phyloP scores from a whole-genome alignment of 1,139 yeast species.

The Wickerhamomyces sp. region DNA sequence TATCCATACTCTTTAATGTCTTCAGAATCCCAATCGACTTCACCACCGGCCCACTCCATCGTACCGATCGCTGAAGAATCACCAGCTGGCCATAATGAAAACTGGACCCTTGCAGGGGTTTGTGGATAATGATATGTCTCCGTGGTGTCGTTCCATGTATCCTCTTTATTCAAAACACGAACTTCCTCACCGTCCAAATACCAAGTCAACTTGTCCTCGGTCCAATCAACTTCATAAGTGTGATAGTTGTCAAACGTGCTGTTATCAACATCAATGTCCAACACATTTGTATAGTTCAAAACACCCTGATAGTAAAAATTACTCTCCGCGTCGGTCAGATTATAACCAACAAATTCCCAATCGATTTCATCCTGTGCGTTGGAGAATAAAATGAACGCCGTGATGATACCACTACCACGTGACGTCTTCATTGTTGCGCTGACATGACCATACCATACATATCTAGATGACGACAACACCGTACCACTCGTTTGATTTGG shows the following conservation, averaged over 20 bases:
- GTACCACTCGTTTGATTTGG: slow-evolving; percentile 75
- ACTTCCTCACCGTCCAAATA: slow-evolving; percentile 61
- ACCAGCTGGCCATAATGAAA: slow-evolving; percentile 95
- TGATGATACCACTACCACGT: slow-evolving; percentile 72
- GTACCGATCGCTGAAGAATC: slow-evolving; percentile 67
- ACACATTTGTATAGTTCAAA: slow-evolving; percentile 60
- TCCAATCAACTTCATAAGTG: slow-evolving; percentile 80
- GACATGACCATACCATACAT: slow-evolving; percentile 84
- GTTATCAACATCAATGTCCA: slow-evolving; percentile 38
- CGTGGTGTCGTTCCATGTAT: slow-evolving; percentile 64
- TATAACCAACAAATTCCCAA: slow-evolving; percentile 77
- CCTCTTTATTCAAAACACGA: slow-evolving; percentile 60
- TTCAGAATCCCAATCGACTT: slow-evolving; percentile 70
- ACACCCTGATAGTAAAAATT: slow-evolving; percentile 77
- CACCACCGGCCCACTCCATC: slow-evolving; percentile 92
- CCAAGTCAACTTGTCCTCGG: slow-evolving; percentile 69
- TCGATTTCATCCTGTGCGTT: slow-evolving; percentile 90
- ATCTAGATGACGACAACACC: slow-evolving; percentile 73
- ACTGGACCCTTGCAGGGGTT: slow-evolving; percentile 82
- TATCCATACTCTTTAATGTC: slow-evolving; percentile 76
- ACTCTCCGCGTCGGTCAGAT: slow-evolving; percentile 60
- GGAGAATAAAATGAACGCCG: slow-evolving; percentile 81
- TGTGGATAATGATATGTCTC: slow-evolving; percentile 70
- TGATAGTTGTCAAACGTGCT: slow-evolving; percentile 65
- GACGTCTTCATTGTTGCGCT: slow-evolving; percentile 68